Evolutionary conservation across 1,139 yeast genomes (phyloP), one percentile per base, ranked within the genome.

Genomic region (Candida mesenterica): DNA sequence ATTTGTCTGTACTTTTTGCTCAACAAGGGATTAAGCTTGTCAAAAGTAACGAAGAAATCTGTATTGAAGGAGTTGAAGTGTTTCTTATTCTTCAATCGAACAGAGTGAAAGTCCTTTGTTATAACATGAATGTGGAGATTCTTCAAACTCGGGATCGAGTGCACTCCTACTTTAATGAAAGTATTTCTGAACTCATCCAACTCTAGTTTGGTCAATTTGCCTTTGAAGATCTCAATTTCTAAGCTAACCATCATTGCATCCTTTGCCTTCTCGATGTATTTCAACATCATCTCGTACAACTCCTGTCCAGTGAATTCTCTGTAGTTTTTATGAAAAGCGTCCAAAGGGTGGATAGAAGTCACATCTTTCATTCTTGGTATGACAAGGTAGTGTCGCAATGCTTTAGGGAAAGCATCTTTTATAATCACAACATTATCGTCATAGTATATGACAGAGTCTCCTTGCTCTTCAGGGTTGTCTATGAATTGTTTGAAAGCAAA

Each of bases 21-120:
- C 7, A 28, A 25, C 20, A 28, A 30, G 1, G 55, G 56, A n/a
- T 37, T 44, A 25, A 75, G 48, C 6, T 61, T 59, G 4, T 65
- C 68, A 55, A 81, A 77, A 0, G 62, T 61, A 1, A 84, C 78
- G 43, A 85, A 85, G 54, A 86, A 86, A 1, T 49, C 49, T 0
- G 89, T 77, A 17, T 69, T 77, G 57, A 86, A 86, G 4, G 90
- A 79, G 50, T 81, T 80, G 57, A 79, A 86, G 55, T 86, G 95
- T 40, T 69, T 72, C 42, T 73, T 77, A 48, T 78, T 66, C 52
- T 83, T 85, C 60, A 85, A 38, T 17, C 66, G 46, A 0, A 61
- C 59, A 5, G 86, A 76, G 47, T 65, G 49, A 50, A 82, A 72
- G 56, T 86, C 95, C 33, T 61, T 67, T 0, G 90, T 77, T 33